phyloP scores from a whole-genome alignment of 2,329 filamentous ascomycete genomes.

The Sporothrix pseudoabietina region DNA sequence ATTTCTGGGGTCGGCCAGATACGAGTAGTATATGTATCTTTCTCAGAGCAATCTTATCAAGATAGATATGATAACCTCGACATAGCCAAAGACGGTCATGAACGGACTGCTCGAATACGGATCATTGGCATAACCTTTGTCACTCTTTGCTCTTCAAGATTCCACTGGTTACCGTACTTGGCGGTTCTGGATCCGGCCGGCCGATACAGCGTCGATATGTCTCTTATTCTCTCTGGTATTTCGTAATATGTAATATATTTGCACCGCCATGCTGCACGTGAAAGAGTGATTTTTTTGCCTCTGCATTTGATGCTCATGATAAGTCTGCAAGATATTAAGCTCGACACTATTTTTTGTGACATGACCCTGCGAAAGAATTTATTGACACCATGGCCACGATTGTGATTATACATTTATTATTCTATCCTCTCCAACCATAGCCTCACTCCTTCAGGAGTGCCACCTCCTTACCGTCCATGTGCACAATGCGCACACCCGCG shows the following conservation, averaged over 20 bases:
- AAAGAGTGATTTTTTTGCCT: too few species aligned
- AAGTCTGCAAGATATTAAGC: too few species aligned
- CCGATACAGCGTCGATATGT: too few species aligned
- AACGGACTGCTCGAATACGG: neutral
- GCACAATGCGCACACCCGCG: conserved; percentile 65
- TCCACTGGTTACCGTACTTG: too few species aligned
- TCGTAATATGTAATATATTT: too few species aligned
- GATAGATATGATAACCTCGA: neutral
- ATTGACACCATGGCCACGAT: neutral
- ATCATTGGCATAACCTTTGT: too few species aligned
- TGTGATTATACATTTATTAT: neutral
- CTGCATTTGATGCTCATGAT: too few species aligned
- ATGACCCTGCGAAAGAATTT: neutral
- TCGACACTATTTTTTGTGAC: neutral
- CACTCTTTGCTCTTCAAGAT: too few species aligned
- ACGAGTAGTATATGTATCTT: neutral
- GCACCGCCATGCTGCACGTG: too few species aligned
- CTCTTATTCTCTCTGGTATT: too few species aligned
- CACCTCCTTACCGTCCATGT: conserved; percentile 59
- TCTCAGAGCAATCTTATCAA: neutral
- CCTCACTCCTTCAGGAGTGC: conserved; percentile 45
- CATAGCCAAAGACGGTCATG: neutral
- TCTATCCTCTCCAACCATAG: neutral
- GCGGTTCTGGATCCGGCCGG: too few species aligned
- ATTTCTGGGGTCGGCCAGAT: neutral